Conservation (phyloP, 768 basidiomycete genomes). For the Sarcodon aspratus region DNA sequence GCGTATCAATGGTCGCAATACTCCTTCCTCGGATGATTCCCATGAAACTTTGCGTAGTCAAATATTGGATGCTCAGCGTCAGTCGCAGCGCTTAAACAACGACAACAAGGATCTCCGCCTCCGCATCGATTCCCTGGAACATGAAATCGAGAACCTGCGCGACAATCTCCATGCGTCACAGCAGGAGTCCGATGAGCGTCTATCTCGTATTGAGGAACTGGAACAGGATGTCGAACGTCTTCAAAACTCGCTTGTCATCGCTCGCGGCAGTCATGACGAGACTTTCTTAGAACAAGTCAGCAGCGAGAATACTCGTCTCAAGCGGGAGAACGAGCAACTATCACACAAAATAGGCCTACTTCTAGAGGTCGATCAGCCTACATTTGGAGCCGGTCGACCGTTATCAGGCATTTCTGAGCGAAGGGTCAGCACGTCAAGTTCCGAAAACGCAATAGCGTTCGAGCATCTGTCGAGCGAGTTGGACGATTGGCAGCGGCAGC, state of each 20-base stretch:
- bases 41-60: constrained; percentile 56
- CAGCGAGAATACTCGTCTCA: constrained; percentile 67
- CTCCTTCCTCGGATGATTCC: constrained; percentile 57
- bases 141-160: constrained; percentile 60
- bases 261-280: constrained; percentile 70
- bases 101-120: constrained; percentile 71
- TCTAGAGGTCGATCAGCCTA: constrained; percentile 75
- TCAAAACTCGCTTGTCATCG: constrained; percentile 58
- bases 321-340: constrained; percentile 79
- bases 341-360: constrained; percentile 87
- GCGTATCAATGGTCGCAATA: constrained; percentile 61
- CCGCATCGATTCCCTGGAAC: constrained; percentile 64
- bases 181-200: constrained; percentile 70
- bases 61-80: constrained; percentile 68
- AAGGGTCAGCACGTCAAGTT: constrained; percentile 68
- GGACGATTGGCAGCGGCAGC: constrained; percentile 80
- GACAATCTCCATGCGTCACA: constrained; percentile 63
- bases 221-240: constrained; percentile 73
- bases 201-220: constrained; percentile 66
- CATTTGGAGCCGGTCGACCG: constrained; percentile 49
- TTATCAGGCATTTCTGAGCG: constrained; percentile 47
- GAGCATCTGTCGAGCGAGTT: constrained; percentile 72
- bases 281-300: constrained; percentile 72
- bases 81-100: constrained; percentile 53
- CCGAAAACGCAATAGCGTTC: constrained; percentile 68